Evolutionary conservation across 192 early-diverging fungal genomes (phyloP).

Genomic region (Backusella psychrophila): DNA sequence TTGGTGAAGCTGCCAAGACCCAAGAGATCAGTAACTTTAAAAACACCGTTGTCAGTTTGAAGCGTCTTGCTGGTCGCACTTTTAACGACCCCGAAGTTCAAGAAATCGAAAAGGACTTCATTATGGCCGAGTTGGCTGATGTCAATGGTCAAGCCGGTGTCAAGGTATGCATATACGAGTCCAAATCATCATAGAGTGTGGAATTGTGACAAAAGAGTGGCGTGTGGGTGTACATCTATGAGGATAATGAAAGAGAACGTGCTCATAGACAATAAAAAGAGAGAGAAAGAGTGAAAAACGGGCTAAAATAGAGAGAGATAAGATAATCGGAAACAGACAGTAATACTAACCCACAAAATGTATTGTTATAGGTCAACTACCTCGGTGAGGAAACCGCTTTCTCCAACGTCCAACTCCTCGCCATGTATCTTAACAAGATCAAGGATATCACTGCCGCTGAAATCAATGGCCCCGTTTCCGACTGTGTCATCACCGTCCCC

Average conservation of each 20-base stretch:
- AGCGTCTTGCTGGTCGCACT: conserved; percentile 88
- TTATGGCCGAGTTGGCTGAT: conserved; percentile 79
- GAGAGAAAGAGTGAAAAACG: not conserved
- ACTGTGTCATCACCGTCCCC: conserved; percentile 92
- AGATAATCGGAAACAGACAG: not conserved
- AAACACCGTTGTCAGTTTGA: conserved; percentile 87
- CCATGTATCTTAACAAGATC: conserved; percentile 94
- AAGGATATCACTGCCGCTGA: conserved; percentile 86
- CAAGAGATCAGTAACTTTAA: conserved; percentile 97
- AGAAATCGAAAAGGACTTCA: conserved; percentile 77
- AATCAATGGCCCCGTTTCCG: conserved; percentile 81
- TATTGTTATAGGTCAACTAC: conserved; percentile 64
- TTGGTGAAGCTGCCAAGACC: conserved; percentile 94
- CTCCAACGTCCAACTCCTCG: conserved; percentile 84
- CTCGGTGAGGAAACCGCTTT: conserved; percentile 74
- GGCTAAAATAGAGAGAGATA: not conserved
- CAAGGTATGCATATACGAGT: conserved; percentile 37
- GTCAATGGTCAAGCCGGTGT: conserved; percentile 85
- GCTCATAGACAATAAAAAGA: not conserved
- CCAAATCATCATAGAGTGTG: not conserved
- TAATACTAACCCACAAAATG: conserved; percentile 7
- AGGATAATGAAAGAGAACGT: not conserved
- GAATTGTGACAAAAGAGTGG: not conserved
- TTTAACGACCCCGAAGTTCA: conserved; percentile 83
- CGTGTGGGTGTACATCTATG: not conserved